A percentile compares a stretch with the other conserved stretches of the same genome.
These are phyloP conservation scores for Aspergillus sp. DNA, from an alignment of 2,329 filamentous ascomycete species.

Conservation along the genomic window DNA sequence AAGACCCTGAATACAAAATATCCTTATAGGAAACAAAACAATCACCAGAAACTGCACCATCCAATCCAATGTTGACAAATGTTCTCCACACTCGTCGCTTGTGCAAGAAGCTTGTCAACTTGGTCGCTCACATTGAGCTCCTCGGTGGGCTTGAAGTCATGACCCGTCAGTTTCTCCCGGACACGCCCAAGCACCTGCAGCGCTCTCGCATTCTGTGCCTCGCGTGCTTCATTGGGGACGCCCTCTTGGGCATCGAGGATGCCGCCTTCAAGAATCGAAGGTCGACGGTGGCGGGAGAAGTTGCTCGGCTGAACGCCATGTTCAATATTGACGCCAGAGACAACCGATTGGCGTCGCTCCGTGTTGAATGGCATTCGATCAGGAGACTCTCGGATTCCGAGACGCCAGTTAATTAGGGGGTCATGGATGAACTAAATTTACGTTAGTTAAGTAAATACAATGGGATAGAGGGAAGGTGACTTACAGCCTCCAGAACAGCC, in stretches of 20 bases:
- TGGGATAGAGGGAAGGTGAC: conserved; percentile 37
- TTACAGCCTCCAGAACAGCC: conserved; percentile 94
- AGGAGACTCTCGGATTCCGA: conserved; percentile 64
- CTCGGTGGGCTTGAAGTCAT: conserved; percentile 83
- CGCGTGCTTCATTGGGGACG: conserved; percentile 50
- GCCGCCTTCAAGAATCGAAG: conserved; percentile 66
- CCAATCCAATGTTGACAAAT: conserved; percentile 98
- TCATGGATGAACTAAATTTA: conserved; percentile 86
- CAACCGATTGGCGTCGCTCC: conserved; percentile 61
- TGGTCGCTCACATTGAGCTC: conserved; percentile 84
- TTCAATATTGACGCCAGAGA: conserved; percentile 49
- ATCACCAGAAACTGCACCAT: conserved; percentile 96
- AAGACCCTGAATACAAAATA: conserved; percentile 21
- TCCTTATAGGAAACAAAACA: conserved; percentile 9
- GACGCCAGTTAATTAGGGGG: conserved; percentile 95
- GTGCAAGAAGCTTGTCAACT: conserved; percentile 90
- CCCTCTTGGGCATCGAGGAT: conserved; percentile 45
- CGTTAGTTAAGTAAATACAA: background rate
- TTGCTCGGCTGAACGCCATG: conserved; percentile 62
- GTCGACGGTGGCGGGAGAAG: conserved; percentile 64
- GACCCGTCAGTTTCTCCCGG: conserved; percentile 90
- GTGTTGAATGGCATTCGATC: conserved; percentile 60
- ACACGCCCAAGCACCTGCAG: conserved; percentile 89
- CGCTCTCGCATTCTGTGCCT: conserved; percentile 90
- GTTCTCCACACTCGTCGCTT: conserved; percentile 96